These are phyloP conservation scores for Aristolochia contorta DNA, from an alignment of 164 flowering plant species.

Conservation along the genomic window DNA sequence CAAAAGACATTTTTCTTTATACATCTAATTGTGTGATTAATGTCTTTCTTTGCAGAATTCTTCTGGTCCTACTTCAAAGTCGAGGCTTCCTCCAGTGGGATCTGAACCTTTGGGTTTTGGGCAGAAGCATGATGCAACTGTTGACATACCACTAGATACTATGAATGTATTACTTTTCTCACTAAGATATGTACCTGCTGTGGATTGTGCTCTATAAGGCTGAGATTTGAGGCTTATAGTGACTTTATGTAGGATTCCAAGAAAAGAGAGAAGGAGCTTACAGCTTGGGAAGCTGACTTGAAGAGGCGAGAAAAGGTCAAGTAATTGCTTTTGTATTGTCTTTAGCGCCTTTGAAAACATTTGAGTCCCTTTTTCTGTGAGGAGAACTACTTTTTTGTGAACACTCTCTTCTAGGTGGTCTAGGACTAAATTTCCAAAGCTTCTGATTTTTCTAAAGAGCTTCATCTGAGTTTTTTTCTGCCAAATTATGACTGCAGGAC, in stretches of 20 bases:
- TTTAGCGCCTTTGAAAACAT: too few species aligned
- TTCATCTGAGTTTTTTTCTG: not conserved
- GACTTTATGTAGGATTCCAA: constrained; percentile 9
- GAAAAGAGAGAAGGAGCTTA: constrained; percentile 8
- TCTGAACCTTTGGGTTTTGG: constrained; percentile 53
- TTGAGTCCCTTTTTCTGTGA: too few species aligned
- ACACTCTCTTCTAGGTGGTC: not conserved
- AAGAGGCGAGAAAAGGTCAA: constrained; percentile 68
- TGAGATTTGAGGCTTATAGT: not conserved
- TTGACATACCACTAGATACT: constrained; percentile 68
- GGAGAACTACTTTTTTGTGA: too few species aligned
- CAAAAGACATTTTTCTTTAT: not conserved
- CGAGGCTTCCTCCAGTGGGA: constrained; percentile 45
- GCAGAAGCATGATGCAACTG: constrained; percentile 67
- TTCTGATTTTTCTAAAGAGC: not conserved
- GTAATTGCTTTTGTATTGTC: not conserved
- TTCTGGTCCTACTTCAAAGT: constrained; percentile 36
- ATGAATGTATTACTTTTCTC: constrained; percentile 4
- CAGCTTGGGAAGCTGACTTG: constrained; percentile 48
- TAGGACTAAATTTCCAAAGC: not conserved
- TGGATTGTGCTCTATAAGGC: not conserved
- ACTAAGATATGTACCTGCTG: not conserved
- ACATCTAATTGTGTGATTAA: not conserved
- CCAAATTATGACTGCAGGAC: constrained; percentile 33
- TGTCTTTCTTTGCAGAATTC: constrained; percentile 42